Percentiles rank a stretch among this genome's conserved stretches.
Evolutionary conservation across 331 rosid genomes (phyloP).

Genomic region (Malus hybrid): DNA sequence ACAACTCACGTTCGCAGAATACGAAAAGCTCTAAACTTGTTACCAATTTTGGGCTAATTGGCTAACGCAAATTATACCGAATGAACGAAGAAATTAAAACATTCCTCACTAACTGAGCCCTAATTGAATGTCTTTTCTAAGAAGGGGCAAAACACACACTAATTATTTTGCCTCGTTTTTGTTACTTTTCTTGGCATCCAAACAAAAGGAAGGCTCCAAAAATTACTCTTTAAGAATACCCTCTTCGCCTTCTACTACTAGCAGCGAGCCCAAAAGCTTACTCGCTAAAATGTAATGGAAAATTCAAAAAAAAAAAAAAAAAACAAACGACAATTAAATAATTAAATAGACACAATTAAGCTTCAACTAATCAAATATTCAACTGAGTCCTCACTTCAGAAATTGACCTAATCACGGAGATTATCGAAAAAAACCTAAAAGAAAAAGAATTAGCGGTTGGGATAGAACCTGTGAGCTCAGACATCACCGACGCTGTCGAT

Average conservation of each 20-base stretch:
- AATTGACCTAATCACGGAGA: neutral
- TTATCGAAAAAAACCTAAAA: neutral
- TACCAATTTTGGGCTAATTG: neutral
- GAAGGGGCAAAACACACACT: neutral
- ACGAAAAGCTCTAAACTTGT: neutral
- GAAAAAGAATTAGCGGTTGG: slow-evolving; percentile 25
- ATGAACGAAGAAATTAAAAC: neutral
- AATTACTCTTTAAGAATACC: neutral
- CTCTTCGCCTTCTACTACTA: neutral
- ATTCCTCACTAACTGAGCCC: neutral
- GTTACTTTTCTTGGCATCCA: neutral
- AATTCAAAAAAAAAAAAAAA: neutral
- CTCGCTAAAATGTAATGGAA: neutral
- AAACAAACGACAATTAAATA: slow-evolving; percentile 8
- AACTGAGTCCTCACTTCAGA: neutral
- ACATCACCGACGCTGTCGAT: slow-evolving; percentile 52
- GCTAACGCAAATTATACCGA: neutral
- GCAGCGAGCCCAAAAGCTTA: neutral
- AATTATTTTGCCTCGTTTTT: neutral
- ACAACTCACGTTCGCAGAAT: neutral
- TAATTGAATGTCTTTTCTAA: neutral
- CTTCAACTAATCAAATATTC: neutral
- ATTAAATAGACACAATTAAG: neutral
- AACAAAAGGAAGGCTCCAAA: neutral
- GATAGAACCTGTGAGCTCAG: slow-evolving; percentile 30